Conservation (phyloP, 306 rosid genomes). For the Parietaria judaica region DNA sequence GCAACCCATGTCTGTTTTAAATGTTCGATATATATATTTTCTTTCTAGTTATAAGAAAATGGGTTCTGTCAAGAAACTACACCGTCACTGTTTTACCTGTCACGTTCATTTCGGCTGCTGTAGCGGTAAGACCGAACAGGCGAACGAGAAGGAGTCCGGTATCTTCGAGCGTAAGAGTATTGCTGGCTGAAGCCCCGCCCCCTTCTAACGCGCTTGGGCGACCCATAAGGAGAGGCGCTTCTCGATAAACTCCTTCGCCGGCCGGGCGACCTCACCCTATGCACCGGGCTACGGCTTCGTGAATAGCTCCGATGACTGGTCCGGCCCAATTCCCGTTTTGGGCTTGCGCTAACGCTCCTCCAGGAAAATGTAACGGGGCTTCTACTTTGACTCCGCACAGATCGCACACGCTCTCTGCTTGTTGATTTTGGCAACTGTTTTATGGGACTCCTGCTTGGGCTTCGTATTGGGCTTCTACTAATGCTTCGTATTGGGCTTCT, state of each 20-base stretch:
- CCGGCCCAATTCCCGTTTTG: constrained; percentile 48
- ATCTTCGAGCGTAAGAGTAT: constrained; percentile 89
- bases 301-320: constrained; percentile 67
- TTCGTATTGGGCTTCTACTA: constrained; percentile 70
- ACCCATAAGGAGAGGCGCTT: constrained; percentile 74
- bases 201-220: constrained; percentile 90
- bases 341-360: constrained; percentile 67
- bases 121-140: constrained; percentile 84
- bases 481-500: constrained; percentile 62
- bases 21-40: too few relatives aligned
- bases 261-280: constrained; percentile 59
- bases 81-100: constrained; percentile 37
- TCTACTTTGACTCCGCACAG: constrained; percentile 29
- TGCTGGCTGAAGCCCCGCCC: constrained; percentile 96
- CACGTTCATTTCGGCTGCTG: constrained; percentile 75
- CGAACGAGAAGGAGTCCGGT: constrained; percentile 82
- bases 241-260: constrained; percentile 70
- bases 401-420: too few relatives aligned
- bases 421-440: constrained; percentile 41
- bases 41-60: too few relatives aligned
- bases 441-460: constrained; percentile 65
- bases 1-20: too few relatives aligned
- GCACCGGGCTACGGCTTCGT: constrained; percentile 73
- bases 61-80: too few relatives aligned
- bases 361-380: constrained; percentile 18